Base-by-base conservation (phyloP, 2,329 filamentous ascomycete species). In the Neophaeococcomyces mojaviensis region DNA sequence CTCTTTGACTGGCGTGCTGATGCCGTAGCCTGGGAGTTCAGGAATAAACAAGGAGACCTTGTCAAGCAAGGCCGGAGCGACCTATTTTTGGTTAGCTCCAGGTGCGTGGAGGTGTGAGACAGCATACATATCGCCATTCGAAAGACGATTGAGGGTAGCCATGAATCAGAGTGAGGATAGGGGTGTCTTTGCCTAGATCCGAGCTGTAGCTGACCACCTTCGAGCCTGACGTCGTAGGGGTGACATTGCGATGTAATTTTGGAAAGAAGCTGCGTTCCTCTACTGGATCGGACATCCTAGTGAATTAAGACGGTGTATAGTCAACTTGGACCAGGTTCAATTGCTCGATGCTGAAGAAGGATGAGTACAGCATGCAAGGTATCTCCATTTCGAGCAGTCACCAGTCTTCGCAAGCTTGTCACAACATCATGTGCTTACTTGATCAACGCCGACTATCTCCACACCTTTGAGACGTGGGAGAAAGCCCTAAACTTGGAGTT, bases 61-160 rank as follows among this genome's bases (percentile, higher is more conserved):
- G 43, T 45, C 48, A 18, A 38, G 34, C 2, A 57, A 39, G 13
- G 41, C 36, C 33, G 53, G 53, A 15, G 49, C 48, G 20, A 55
- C 43, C 54, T 56, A 39, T 10, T 22, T 2, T 9, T 3, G 34
- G 39, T 18, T 19, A 15, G 5, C 10, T 20, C 10, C 16, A 8
- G 13, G 13, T 3, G 4, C 8, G 10, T 3, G 7, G 4, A 30
- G 12, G 9, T 9, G 37, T 5, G n/a, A 31, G 5, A 26, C 12
- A 43, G 45, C 37, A 33, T 19, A 42, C 39, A 30, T 42, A 43
- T 42, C 44, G 44, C 44, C 44, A 55, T 51, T 52, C 49, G 44
- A 50, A 57, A 22, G 55, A 53, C 16, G 55, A 55, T 31, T 57
- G 55, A 37, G 55, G 55, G 43, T 57, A 57, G 12, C 55, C 55